Conservation (phyloP, 2,329 filamentous ascomycete genomes). For the Paraphaeosphaeria sporulosa region DNA sequence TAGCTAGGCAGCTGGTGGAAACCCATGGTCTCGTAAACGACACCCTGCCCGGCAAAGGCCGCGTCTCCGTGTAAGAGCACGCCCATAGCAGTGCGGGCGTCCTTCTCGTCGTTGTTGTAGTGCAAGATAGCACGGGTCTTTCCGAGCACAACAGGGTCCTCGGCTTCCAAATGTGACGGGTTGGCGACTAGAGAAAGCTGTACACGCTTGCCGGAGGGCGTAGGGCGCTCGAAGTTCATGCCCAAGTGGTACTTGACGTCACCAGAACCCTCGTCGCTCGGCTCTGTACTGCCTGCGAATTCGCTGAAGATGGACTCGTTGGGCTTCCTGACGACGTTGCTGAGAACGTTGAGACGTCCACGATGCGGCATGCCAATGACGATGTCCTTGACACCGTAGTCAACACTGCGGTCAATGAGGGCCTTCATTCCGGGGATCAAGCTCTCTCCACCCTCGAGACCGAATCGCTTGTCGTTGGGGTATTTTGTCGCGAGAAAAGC, state of each 20-base stretch:
- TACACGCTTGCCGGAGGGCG: slow-evolving; percentile 98
- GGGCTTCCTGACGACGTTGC: slow-evolving; percentile 98
- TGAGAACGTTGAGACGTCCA: slow-evolving; percentile 96
- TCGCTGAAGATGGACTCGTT: slow-evolving; percentile 99
- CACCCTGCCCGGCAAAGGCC: slow-evolving; percentile 93
- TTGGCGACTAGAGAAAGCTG: slow-evolving; percentile 98
- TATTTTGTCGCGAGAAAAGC: slow-evolving; percentile 95
- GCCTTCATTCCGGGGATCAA: slow-evolving; percentile 99
- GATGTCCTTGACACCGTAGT: slow-evolving; percentile 98
- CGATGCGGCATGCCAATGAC: slow-evolving; percentile 99
- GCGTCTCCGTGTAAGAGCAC: slow-evolving; percentile 97
- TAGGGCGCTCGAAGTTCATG: slow-evolving; percentile 99
- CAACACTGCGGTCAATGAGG: slow-evolving; percentile 95
- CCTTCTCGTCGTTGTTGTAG: slow-evolving; percentile 96
- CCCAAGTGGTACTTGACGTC: slow-evolving; percentile 99
- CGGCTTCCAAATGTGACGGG: slow-evolving; percentile 96
- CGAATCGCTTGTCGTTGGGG: slow-evolving; percentile 99
- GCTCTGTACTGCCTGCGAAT: slow-evolving; percentile 86
- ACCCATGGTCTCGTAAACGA: slow-evolving; percentile 98
- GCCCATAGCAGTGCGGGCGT: slow-evolving; percentile 90
- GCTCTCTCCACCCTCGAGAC: slow-evolving; percentile 95
- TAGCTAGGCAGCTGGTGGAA: slow-evolving; percentile 96
- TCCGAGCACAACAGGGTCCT: slow-evolving; percentile 96
- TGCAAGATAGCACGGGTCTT: slow-evolving; percentile 98
- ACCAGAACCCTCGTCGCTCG: slow-evolving; percentile 93